phyloP scores from a whole-genome alignment of 148 eudicot genomes.

The Heliosperma pusillum region DNA sequence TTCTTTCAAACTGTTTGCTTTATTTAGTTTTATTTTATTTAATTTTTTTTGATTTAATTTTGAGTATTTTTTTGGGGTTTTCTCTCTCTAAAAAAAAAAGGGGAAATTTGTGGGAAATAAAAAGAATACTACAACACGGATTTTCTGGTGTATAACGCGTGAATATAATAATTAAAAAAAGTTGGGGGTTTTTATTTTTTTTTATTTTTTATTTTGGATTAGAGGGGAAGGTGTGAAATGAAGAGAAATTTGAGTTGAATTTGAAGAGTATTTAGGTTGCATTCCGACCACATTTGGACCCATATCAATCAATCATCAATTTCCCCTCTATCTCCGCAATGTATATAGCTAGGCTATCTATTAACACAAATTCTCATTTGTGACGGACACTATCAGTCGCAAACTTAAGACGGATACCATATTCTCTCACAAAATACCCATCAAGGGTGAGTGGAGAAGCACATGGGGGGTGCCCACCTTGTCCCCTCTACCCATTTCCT shows the following conservation, averaged over 20 bases:
- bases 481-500: too few species aligned
- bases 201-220: conserved; percentile 11
- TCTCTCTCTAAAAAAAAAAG: too few species aligned
- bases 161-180: conserved; percentile 48
- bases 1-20: too few species aligned
- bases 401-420: too few species aligned
- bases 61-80: too few species aligned
- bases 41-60: too few species aligned
- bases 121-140: conserved; percentile 39
- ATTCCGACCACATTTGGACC: conserved; percentile 86
- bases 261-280: conserved; percentile 63
- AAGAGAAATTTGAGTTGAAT: conserved; percentile 37
- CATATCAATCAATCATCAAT: conserved; percentile 20
- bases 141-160: conserved; percentile 68
- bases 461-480: too few species aligned
- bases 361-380: too few species aligned
- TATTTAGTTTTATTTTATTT: too few species aligned
- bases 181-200: background rate
- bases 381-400: too few species aligned
- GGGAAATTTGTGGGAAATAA: background rate
- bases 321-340: conserved; percentile 38
- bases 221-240: background rate
- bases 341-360: conserved; percentile 19
- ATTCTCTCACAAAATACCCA: too few species aligned
- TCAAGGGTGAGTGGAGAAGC: too few species aligned